Conservation (phyloP, 306 rosid species). For the Inga leiocalycina region DNA sequence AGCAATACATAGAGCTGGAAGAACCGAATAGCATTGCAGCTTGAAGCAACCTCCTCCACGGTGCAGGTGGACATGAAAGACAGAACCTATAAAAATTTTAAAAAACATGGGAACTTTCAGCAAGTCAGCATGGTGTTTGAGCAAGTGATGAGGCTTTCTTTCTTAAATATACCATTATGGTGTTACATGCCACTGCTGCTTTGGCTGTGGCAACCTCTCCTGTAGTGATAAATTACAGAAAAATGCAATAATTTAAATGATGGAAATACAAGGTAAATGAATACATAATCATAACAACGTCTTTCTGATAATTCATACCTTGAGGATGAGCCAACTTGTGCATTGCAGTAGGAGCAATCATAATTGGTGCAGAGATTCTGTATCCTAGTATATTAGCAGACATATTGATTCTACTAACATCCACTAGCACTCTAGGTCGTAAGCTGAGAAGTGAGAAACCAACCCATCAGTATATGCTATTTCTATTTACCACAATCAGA, state of each 20-base stretch:
- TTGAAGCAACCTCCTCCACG: conserved; percentile 69
- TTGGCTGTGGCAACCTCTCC: conserved; percentile 80
- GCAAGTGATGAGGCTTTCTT: not conserved
- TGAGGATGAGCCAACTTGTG: conserved; percentile 67
- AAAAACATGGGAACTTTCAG: conserved; percentile 1
- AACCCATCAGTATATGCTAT: not conserved
- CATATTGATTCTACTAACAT: conserved; percentile 67
- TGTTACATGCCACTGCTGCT: conserved; percentile 70
- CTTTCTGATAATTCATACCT: conserved; percentile 38
- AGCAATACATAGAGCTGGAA: conserved; percentile 65
- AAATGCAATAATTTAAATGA: not conserved
- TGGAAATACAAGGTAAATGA: not conserved
- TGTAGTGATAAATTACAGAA: conserved; percentile 24
- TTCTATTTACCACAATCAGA: not conserved
- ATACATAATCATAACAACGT: not conserved
- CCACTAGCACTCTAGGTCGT: conserved; percentile 65
- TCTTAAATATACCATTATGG: conserved; percentile 60
- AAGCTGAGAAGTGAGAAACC: conserved; percentile 50
- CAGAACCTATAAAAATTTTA: conserved; percentile 35
- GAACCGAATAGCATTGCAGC: conserved; percentile 77
- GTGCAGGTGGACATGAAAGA: conserved; percentile 55
- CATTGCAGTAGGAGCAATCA: conserved; percentile 60
- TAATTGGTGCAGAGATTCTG: conserved; percentile 57
- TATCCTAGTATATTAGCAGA: conserved; percentile 58
- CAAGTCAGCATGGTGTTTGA: not conserved